Base-by-base conservation (phyloP, 305 asterid species). In the Rubia tinctorum region DNA sequence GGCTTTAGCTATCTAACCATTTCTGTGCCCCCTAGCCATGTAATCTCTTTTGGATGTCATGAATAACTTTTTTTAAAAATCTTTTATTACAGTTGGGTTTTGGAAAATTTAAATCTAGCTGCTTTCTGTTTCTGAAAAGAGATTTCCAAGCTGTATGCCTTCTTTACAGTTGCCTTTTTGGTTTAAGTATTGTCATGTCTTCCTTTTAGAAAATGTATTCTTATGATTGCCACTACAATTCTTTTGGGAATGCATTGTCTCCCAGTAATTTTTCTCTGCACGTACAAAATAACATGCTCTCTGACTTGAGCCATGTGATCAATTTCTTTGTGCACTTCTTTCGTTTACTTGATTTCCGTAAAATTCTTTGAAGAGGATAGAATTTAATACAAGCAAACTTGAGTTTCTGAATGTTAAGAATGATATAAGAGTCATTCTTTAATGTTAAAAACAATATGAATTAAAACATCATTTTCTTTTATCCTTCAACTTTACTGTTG, bases 1-100 rank as follows among this genome's bases (percentile, higher is more conserved):
- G 97, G 97, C 75, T 95, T 84, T 86, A 88, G 90, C 77, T 95
- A 86, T 83, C 79, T 95, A 82, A 93, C 99, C 67, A 83, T 95
- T 81, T 95, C 99, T 73, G 97, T 95, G 84, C 98, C 99, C 60
- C 97, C 99, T 78, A 90, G 85, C 72, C 97, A 87, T 90, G 99
- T 93, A 93, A 69, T 69, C 61, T 49, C 77, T 80, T 77, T 74
- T 69, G 68, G 66, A 70, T 71, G 67, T 77, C 77, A 67, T 47
- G 17, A 60, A 39, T 27, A 66, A 30, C 45, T 30, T 30, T 30
- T 30, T n/a, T n/a, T 1, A 30, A 30, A 30, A 10, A 58, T 39
- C n/a, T 11, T 27, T 20, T 51, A 40, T 11, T 39, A 45, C 40
- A 42, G 8, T 14, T 72, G 22, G 40, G 17, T 66, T 59, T 73